Percentiles rank a stretch among this genome's conserved stretches.
phyloP scores from a whole-genome alignment of 176 grass and related monocot species.

The Poa annua region DNA sequence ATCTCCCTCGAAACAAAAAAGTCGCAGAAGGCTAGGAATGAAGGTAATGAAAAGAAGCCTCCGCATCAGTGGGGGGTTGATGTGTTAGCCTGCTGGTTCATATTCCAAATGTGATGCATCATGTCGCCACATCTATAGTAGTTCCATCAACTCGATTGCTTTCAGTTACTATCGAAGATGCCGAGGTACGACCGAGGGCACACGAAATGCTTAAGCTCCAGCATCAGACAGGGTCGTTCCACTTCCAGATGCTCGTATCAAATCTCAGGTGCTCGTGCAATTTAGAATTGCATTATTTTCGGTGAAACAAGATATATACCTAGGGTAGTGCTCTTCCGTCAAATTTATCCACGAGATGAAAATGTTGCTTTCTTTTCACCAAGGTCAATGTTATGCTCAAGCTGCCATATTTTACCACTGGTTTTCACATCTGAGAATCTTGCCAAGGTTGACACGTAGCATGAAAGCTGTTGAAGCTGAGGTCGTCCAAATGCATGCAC shows the following conservation, averaged over 20 bases:
- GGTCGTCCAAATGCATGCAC: conserved; percentile 25
- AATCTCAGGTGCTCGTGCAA: conserved; percentile 14
- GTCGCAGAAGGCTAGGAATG: conserved; percentile 8
- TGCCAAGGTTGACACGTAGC: conserved; percentile 39
- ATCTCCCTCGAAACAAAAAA: not conserved
- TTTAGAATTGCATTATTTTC: not conserved
- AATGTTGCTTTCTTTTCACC: not conserved
- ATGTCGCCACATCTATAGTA: conserved; percentile 33
- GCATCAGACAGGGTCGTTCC: not conserved
- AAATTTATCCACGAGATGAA: not conserved
- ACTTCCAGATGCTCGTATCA: not conserved
- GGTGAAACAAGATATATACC: not conserved
- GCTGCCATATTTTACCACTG: not conserved
- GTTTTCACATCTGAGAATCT: not conserved
- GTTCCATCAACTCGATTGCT: conserved; percentile 20
- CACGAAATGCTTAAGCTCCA: not conserved
- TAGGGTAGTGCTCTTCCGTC: not conserved
- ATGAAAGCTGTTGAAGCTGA: conserved; percentile 39
- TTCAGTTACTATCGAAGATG: not conserved
- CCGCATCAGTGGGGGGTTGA: conserved; percentile 19
- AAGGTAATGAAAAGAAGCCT: conserved; percentile 35
- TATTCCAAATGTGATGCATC: conserved; percentile 27
- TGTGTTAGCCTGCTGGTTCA: conserved; percentile 12
- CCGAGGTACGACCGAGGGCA: not conserved
- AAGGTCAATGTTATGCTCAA: not conserved